Evolutionary conservation across 2,329 filamentous ascomycete genomes (phyloP).

Genomic region (Epichloe baconii): DNA sequence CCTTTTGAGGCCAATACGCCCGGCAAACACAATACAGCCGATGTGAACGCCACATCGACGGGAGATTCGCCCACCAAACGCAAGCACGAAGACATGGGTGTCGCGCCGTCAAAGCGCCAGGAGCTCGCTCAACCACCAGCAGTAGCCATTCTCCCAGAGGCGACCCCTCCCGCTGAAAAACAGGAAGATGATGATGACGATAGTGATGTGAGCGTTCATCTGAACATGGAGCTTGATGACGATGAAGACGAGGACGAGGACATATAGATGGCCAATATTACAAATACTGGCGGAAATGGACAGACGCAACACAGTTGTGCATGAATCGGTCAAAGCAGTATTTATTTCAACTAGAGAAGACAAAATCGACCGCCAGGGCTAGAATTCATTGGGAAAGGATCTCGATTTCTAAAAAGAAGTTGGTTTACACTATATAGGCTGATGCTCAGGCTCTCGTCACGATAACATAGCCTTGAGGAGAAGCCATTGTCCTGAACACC

Average conservation of each 20-base stretch:
- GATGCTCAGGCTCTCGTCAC: not conserved
- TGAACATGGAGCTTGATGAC: conserved; percentile 47
- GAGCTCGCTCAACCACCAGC: conserved; percentile 20
- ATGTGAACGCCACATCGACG: conserved; percentile 6
- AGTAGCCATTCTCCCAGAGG: conserved; percentile 5
- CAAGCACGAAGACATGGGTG: conserved; percentile 25
- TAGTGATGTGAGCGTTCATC: conserved; percentile 41
- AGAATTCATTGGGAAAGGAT: not conserved
- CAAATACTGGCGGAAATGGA: not conserved
- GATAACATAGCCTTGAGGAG: not conserved
- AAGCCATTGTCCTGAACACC: not conserved
- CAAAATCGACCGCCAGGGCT: too few species aligned
- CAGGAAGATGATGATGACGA: conserved; percentile 28
- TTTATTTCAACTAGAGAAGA: too few species aligned
- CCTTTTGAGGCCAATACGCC: conserved; percentile 20
- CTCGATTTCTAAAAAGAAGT: not conserved
- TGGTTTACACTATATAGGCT: not conserved
- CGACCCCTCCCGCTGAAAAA: conserved; percentile 10
- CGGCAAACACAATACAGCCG: not conserved
- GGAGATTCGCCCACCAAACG: conserved; percentile 22
- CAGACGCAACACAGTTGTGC: not conserved
- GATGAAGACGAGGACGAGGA: conserved; percentile 30
- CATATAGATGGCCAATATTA: conserved; percentile 4
- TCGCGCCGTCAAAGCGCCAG: conserved; percentile 25
- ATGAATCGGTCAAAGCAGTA: too few species aligned